These are phyloP conservation scores for Astragalus glycyphyllos DNA, from an alignment of 306 rosid genomes.

Conservation along the genomic window DNA sequence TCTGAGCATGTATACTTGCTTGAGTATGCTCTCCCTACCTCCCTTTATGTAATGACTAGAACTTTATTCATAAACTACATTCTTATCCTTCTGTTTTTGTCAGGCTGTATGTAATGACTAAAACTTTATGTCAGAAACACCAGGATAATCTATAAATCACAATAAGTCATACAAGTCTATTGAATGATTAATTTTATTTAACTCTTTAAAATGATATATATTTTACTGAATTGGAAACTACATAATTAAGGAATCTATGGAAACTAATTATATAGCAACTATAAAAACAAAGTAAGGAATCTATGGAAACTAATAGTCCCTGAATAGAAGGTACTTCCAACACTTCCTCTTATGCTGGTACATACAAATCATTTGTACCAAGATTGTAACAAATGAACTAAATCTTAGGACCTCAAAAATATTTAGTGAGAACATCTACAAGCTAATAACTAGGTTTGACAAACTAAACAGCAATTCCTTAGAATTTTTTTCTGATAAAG, in stretches of 20 bases:
- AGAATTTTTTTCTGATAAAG: not conserved
- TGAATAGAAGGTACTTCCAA: not conserved
- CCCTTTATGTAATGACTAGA: not conserved
- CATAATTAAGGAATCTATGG: not conserved
- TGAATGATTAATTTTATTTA: not conserved
- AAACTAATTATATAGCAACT: not conserved
- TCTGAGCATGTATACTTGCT: conserved; percentile 1
- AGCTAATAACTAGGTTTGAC: not conserved
- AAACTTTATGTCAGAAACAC: conserved; percentile 6
- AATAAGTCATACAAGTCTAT: not conserved
- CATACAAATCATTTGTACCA: not conserved
- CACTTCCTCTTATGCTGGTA: not conserved
- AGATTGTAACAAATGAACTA: not conserved
- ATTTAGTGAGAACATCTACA: not conserved
- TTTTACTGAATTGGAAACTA: not conserved
- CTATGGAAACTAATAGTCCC: not conserved
- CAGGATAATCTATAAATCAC: not conserved
- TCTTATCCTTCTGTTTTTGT: conserved; percentile 17
- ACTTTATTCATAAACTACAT: too few species aligned
- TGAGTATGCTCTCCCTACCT: conserved; percentile 2
- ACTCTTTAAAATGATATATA: not conserved
- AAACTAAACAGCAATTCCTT: not conserved
- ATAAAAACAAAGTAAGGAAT: conserved; percentile 2
- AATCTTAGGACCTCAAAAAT: not conserved
- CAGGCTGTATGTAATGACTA: not conserved